A percentile compares a stretch with the other conserved stretches of the same genome.
Conservation (phyloP, 768 basidiomycete genomes). For the Pleurotus platypus region DNA sequence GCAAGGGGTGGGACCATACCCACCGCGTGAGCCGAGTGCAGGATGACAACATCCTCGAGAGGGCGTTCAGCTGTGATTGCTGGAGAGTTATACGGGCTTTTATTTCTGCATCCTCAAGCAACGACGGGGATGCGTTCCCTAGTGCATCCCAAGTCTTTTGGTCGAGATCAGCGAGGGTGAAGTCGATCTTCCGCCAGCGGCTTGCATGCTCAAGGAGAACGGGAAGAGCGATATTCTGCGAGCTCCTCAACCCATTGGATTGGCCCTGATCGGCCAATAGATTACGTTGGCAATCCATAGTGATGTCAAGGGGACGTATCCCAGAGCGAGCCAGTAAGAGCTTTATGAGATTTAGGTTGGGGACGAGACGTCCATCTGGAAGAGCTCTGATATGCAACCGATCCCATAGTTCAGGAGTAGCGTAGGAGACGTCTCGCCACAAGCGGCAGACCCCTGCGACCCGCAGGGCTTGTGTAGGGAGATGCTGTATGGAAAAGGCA, state of each 20-base stretch:
- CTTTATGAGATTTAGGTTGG: constrained; percentile 17
- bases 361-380: constrained; percentile 8
- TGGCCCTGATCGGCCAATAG: background rate
- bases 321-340: constrained; percentile 4
- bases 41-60: background rate
- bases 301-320: constrained; percentile 1
- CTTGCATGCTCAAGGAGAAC: constrained; percentile 1
- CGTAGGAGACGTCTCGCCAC: constrained; percentile 23
- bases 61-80: background rate
- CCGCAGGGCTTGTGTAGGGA: constrained; percentile 22
- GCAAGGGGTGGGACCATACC: constrained; percentile 6
- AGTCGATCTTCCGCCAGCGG: background rate
- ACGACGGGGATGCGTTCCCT: background rate
- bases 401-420: constrained; percentile 28
- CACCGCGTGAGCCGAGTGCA: background rate
- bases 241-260: background rate
- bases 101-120: constrained; percentile 1
- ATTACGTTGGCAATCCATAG: background rate
- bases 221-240: background rate
- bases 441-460: constrained; percentile 28
- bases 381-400: constrained; percentile 12
- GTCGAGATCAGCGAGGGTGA: background rate
- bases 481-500: constrained; percentile 10
- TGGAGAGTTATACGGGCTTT: background rate
- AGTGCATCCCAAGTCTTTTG: background rate